phyloP scores from a whole-genome alignment of 2,329 filamentous ascomycete species.

The Xylaria sp. region DNA sequence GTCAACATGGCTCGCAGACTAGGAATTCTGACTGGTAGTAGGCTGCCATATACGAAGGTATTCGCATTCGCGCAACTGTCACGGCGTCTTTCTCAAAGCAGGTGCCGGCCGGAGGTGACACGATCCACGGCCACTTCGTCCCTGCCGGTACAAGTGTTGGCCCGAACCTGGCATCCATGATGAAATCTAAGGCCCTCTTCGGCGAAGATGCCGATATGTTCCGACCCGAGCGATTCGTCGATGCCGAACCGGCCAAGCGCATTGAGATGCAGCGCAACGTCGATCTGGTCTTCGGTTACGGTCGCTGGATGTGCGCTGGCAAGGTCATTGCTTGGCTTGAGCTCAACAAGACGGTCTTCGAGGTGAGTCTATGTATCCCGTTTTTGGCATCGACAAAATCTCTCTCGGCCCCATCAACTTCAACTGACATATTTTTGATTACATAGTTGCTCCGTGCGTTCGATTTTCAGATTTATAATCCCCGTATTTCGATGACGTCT shows the following conservation, averaged over 20 bases:
- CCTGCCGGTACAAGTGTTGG: conserved; percentile 36
- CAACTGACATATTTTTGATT: background rate
- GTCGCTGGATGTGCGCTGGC: conserved; percentile 38
- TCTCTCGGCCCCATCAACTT: background rate
- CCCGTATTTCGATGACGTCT: conserved; percentile 16
- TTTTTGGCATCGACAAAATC: background rate
- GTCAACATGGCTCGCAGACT: background rate
- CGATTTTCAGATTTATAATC: conserved; percentile 30
- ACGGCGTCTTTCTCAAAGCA: conserved; percentile 26
- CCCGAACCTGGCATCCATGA: conserved; percentile 33
- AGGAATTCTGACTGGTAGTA: conserved; percentile 9
- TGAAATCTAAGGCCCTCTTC: conserved; percentile 31
- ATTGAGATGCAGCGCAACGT: conserved; percentile 33
- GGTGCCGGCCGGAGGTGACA: conserved; percentile 30
- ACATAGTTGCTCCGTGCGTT: conserved; percentile 26
- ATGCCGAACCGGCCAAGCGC: conserved; percentile 30
- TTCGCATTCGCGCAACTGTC: conserved; percentile 35
- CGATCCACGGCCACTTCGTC: conserved; percentile 32
- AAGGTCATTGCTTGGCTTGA: conserved; percentile 40
- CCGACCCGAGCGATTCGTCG: conserved; percentile 41
- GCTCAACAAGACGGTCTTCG: conserved; percentile 39
- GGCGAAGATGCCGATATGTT: conserved; percentile 38
- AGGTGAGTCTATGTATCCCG: conserved; percentile 30
- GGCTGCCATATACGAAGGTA: conserved; percentile 36
- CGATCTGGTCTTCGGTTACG: conserved; percentile 38